Conservation (phyloP, 495 filamentous ascomycete species). For the Xylaria bambusicola region DNA sequence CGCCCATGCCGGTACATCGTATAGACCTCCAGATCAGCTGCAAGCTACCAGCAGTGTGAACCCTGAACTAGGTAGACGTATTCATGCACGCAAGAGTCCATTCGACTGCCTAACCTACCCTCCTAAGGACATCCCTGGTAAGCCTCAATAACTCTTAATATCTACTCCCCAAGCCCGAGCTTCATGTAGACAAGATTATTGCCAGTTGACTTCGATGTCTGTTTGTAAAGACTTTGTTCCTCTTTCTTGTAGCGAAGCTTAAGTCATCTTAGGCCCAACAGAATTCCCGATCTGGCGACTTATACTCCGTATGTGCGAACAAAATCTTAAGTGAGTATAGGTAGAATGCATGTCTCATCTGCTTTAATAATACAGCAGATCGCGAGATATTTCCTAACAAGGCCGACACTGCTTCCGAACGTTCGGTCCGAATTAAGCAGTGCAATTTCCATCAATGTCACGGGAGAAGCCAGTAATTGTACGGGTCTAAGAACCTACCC, state of each 20-base stretch:
- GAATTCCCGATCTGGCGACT: neutral
- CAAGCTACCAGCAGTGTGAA: no score
- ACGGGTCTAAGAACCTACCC: neutral
- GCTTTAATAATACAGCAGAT: neutral
- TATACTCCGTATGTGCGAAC: constrained; percentile 4
- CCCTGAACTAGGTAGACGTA: no score
- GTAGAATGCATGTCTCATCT: constrained; percentile 2
- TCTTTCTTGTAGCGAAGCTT: neutral
- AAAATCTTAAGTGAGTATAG: neutral
- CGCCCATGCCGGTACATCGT: neutral
- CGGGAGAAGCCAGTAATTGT: neutral
- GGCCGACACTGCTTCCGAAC: neutral
- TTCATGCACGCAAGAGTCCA: no score
- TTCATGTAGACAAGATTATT: no score
- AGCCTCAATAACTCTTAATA: neutral
- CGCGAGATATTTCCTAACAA: neutral
- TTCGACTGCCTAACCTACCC: no score
- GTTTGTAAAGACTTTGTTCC: no score
- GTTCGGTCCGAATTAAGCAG: constrained; percentile 18
- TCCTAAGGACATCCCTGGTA: neutral
- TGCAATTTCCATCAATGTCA: neutral
- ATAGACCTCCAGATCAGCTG: neutral
- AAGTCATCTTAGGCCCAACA: no score
- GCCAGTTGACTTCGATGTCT: no score
- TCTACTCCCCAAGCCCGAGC: no score